Base-by-base conservation (phyloP, 371 early-diverging fungal genomes). In the Lichtheimia hyalospora region DNA sequence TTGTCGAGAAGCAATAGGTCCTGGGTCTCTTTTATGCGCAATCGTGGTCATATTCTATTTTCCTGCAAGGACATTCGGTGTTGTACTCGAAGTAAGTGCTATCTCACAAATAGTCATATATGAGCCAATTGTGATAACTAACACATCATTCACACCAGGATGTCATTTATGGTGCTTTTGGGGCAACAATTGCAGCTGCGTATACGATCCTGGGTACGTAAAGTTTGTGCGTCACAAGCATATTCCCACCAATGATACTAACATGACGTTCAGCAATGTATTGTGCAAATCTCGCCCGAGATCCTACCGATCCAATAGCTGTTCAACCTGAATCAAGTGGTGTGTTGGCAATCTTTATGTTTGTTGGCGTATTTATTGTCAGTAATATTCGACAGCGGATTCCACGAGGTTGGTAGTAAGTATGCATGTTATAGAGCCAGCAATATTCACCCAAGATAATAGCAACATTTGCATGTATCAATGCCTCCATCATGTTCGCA, bases 291-390 rank as follows among this genome's bases (percentile, higher is more conserved):
- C 56, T 79, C 18, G 69, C 73, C 5, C 55, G 79, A 51, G 60
- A 68, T 54, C 24, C 39, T 3, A 58, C 65, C 0, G 52, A 68
- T 42, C 67, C 66, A 7, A 66, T 49, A 21, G 71, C 79, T 12
- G 52, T 79, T 8, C 79, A 79, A 50, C 63, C 70, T 49, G 64
- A 62, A 2, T 64, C 67, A 5, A 69, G 67, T 56, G 79, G 66
- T 13, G 64, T 79, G 16, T 56, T 75, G 5, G 79, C 73, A 27
- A 62, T 73, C 0, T 79, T 73, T 54, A 43, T 79, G 41, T 69
- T 74, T 41, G 46, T 70, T 23, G 79, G 73, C 8, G 67, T 70
- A 16, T 79, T 79, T 53, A 48, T 64, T 5, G 10, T 71, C 1
- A 75, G 70, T 54, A 59, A 71, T 20, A 21, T 79, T 18, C 69